Evolutionary conservation across 805 yeast genomes (phyloP).

Genomic region (Komagataella pastoris): DNA sequence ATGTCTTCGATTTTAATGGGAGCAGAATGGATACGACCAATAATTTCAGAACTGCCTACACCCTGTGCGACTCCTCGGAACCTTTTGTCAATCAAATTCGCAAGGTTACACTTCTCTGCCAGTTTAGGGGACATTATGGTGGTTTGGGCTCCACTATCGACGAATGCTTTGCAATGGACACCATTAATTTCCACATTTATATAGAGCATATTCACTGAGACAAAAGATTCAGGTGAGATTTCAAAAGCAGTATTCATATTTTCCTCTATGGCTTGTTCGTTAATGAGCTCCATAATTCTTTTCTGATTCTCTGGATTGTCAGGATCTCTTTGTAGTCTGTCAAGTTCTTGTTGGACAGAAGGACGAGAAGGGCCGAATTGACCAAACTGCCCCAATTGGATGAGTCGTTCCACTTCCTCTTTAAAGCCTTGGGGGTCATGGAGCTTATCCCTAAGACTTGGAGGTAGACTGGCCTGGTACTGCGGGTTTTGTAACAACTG

Average conservation of each 20-base stretch:
- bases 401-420: constrained; percentile 19
- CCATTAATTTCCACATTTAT: constrained; percentile 72
- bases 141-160: constrained; percentile 91
- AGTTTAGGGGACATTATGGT: constrained; percentile 72
- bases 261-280: constrained; percentile 65
- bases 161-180: constrained; percentile 75
- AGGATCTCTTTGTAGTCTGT: constrained; percentile 45
- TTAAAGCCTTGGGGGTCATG: constrained; percentile 36
- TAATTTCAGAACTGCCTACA: constrained; percentile 69
- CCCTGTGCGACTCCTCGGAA: constrained; percentile 80
- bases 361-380: not conserved
- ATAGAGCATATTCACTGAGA: constrained; percentile 73
- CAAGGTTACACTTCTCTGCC: constrained; percentile 60
- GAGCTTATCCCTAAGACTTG: constrained; percentile 31
- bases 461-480: constrained; percentile 23
- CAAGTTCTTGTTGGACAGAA: constrained; percentile 25
- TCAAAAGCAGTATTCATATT: constrained; percentile 73
- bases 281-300: constrained; percentile 51
- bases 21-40: constrained; percentile 82
- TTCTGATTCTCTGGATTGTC: constrained; percentile 59
- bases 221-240: constrained; percentile 82
- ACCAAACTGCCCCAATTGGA: constrained; percentile 18
- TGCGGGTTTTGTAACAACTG: constrained; percentile 29
- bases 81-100: constrained; percentile 65
- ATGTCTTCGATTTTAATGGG: constrained; percentile 66